phyloP scores from a whole-genome alignment of 192 early-diverging fungal genomes.

The Podila horticola region DNA sequence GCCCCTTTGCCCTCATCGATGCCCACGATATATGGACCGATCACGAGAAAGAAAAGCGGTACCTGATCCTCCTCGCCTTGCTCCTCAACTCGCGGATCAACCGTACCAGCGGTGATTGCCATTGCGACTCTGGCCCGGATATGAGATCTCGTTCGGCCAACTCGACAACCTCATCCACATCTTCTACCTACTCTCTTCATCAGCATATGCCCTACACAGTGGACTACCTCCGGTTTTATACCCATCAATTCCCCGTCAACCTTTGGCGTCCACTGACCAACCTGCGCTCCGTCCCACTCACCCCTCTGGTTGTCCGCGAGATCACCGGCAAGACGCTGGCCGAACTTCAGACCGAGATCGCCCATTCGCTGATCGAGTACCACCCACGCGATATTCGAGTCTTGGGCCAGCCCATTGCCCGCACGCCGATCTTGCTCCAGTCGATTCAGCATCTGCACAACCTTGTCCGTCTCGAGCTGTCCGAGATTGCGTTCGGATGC shows the following conservation, averaged over 20 bases:
- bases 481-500: slow-evolving; percentile 19
- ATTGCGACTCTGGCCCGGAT: too few species aligned
- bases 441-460: slow-evolving; percentile 11
- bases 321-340: slow-evolving; percentile 13
- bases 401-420: slow-evolving; percentile 26
- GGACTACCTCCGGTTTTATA: slow-evolving; percentile 45
- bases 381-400: slow-evolving; percentile 27
- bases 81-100: slow-evolving; percentile 15
- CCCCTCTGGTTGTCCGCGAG: slow-evolving; percentile 9
- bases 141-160: background rate
- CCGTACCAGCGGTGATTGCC: background rate
- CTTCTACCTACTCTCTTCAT: background rate
- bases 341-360: slow-evolving; percentile 18
- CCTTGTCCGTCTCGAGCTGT: slow-evolving; percentile 36
- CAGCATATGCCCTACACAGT: slow-evolving; percentile 2
- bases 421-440: slow-evolving; percentile 13
- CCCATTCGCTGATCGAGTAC: slow-evolving; percentile 16
- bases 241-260: slow-evolving; percentile 26
- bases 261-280: slow-evolving; percentile 20
- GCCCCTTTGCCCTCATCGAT: slow-evolving; percentile 37
- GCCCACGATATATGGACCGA: slow-evolving; percentile 3
- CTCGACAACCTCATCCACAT: background rate
- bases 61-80: slow-evolving; percentile 22
- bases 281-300: background rate
- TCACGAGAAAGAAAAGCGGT: slow-evolving; percentile 23